Base-by-base conservation (phyloP, 2,329 filamentous ascomycete species). In the Talaromyces pinophilus region DNA sequence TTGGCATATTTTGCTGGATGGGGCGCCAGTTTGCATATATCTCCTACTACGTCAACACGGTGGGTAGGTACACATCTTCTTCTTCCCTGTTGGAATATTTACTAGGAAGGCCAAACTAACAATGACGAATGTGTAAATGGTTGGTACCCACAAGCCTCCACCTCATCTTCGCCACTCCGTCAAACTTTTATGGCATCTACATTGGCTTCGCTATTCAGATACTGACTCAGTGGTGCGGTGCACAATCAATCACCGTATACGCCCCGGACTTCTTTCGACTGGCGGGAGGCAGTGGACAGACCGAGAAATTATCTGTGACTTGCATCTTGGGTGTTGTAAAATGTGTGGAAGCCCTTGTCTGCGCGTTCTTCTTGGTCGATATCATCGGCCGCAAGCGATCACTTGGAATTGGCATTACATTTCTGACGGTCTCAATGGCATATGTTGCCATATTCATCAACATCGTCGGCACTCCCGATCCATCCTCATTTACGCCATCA, bases 1-100 rank as follows among this genome's bases (percentile, higher is more conserved):
- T 81, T 92, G 48, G 89, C 88, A 11, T 92, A 92, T 78, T 92
- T 91, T 72, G 86, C 88, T 63, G 89, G 86, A 74, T 89, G 87
- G 75, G 86, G 86, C 3, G 79, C 78, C n/a, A 80, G 79, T 6
- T 74, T 84, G 46, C 81, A 85, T 73, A 83, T 73, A 80, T 92
- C 75, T 17, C n/a, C 25, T 48, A 48, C n/a, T 13, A 48, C 19
- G 22, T 25, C 19, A 48, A 25, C 19, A 25, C 46, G 46, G 5
- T 25, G 46, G 46, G 46, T 48, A 25, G 10, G 46, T 25, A 22
- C 3, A 11, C 7, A 22, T 25, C 8, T 48, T 48, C 10, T 35
- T 10, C 33, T 35, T 7, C 8, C 10, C 10, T 7, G 33, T 35
- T 35, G 33, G 8, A 35, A 35, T 11, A 35, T 11, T 35, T 35